These are phyloP conservation scores for Colletotrichum liriopes DNA, from an alignment of 2,329 filamentous ascomycete species.

Conservation along the genomic window DNA sequence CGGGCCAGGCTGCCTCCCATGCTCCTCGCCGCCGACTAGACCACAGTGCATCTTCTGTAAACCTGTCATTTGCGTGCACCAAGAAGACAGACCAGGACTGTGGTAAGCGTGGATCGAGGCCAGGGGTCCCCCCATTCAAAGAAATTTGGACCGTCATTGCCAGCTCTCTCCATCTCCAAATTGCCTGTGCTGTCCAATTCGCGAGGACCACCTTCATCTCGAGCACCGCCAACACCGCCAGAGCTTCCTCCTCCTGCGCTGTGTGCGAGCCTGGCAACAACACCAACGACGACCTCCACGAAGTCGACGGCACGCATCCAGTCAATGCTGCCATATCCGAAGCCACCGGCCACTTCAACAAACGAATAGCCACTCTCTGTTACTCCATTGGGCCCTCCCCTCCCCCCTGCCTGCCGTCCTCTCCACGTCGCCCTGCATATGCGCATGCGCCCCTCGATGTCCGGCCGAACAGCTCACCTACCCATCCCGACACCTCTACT, in stretches of 20 bases:
- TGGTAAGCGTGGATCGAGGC: conserved; percentile 11
- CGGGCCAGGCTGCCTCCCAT: background rate
- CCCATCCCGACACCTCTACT: conserved; percentile 6
- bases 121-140: conserved; percentile 40
- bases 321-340: background rate
- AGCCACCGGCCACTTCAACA: background rate
- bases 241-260: background rate
- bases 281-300: background rate
- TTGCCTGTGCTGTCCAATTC: conserved; percentile 37
- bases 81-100: background rate
- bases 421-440: conserved; percentile 39
- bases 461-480: conserved; percentile 28
- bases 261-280: background rate
- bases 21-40: background rate
- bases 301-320: background rate
- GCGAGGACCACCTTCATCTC: conserved; percentile 19
- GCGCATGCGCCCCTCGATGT: conserved; percentile 41
- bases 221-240: background rate
- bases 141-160: conserved; percentile 43
- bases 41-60: conserved; percentile 11
- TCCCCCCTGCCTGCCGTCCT: conserved; percentile 13
- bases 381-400: background rate
- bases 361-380: background rate
- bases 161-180: conserved; percentile 6
- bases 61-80: background rate